Evolutionary conservation across 805 yeast genomes (phyloP), one percentile per base, ranked within the genome.

Genomic region (Ogataea angusta): DNA sequence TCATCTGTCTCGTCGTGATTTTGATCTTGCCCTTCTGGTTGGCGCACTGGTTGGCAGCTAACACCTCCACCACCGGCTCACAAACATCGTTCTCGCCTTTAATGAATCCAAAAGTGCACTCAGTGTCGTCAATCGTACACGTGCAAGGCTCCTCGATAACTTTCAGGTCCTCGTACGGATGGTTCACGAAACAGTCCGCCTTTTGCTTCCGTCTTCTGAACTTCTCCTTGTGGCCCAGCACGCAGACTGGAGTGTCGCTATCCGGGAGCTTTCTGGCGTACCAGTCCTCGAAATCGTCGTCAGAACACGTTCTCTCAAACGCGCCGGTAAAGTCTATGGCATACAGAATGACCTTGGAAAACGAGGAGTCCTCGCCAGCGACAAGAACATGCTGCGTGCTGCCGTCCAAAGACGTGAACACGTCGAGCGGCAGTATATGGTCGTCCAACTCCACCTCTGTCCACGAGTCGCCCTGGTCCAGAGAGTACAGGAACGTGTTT

Each of bases 391-490:
- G 73, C 24, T 69, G 61, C 3, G 88, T 78, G 0, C 89, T 74
- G 1, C 91, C 86, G 62, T 86, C 95, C 12, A 76, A 70, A 0
- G 86, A 75, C 0, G 89, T 53, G 15, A 52, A 22, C 30, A 59
- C 45, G 35, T 36, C 53, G 6, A 38, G 6, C 6, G 65, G 64
- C 4, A 59, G n/a, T 8, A 59, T n/a, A 3, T 49, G 32, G 7
- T 48, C 38, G 7, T 73, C 80, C 5, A 86, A 56, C n/a, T 71
- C 66, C 23, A 67, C 63, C 27, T 67, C 68, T 4, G 56, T 44
- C 90, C 93, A 87, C 3, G 81, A 60, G 24, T 67, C 57, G 31
- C 96, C 96, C 56, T 84, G 88, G 57, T 87, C 90, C 10, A 80
- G 56, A 0, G 95, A 80, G 52, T 70, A 87, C 26, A 52, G 56